Evolutionary conservation across 805 yeast genomes (phyloP).

Genomic region (Wickerhamomyces hampshirensis): DNA sequence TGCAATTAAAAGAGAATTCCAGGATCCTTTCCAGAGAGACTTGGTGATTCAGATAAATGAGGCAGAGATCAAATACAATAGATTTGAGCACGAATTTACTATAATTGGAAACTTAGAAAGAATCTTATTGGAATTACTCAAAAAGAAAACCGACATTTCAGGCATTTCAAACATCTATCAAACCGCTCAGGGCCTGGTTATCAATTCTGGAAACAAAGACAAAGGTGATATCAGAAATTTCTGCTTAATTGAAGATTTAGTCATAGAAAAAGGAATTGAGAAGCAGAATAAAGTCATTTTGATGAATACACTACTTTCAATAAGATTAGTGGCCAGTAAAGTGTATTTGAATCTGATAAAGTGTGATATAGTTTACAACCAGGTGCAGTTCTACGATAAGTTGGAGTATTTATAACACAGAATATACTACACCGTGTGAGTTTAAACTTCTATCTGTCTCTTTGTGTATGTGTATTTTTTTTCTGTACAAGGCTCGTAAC

Average conservation of each 20-base stretch:
- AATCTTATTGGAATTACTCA: not conserved
- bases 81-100: not conserved
- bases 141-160: not conserved
- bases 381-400: not conserved
- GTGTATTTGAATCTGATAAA: not conserved
- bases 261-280: no score
- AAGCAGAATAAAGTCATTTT: no score
- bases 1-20: conserved; percentile 41
- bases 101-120: not conserved
- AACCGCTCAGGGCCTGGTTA: not conserved
- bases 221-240: not conserved
- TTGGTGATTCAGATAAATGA: conserved; percentile 34
- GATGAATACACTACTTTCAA: not conserved
- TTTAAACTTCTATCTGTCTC: no score
- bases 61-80: not conserved
- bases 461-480: no score
- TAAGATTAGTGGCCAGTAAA: not conserved
- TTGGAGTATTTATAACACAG: no score
- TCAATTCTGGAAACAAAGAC: not conserved
- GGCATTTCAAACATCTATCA: not conserved
- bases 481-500: no score
- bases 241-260: not conserved
- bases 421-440: no score
- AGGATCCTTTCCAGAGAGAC: conserved; percentile 34
- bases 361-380: not conserved